These are phyloP conservation scores for Globisporangium radiosum DNA, from an alignment of 352 stramenopile species.

Conservation along the genomic window DNA sequence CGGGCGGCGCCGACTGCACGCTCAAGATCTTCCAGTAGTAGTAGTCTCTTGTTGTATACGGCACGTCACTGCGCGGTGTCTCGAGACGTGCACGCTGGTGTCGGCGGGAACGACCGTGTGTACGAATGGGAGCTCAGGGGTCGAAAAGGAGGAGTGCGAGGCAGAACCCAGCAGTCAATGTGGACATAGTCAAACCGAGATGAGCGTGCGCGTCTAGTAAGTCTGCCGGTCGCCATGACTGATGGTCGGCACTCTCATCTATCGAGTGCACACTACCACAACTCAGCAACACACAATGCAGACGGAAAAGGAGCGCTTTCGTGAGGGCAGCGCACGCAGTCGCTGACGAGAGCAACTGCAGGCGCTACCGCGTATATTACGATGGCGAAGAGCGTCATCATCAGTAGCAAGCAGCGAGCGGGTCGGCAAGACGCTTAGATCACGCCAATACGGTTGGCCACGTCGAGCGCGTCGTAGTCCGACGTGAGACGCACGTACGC, in stretches of 20 bases:
- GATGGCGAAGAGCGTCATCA: conserved; percentile 56
- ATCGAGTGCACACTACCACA: no score
- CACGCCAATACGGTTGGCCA: conserved; percentile 99
- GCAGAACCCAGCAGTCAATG: no score
- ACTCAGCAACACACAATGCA: no score
- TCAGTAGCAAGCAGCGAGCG: conserved; percentile 17
- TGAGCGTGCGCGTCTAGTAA: no score
- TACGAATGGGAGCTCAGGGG: no score
- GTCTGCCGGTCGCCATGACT: no score
- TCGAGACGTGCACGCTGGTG: background rate
- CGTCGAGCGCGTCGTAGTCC: conserved; percentile 99
- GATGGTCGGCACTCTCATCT: no score
- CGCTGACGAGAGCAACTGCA: conserved; percentile 8
- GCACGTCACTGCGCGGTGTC: no score
- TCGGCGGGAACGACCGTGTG: background rate
- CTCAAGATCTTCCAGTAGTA: conserved; percentile 86
- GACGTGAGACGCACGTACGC: conserved; percentile 98
- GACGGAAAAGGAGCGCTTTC: background rate
- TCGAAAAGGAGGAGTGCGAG: no score
- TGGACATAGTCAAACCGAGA: no score
- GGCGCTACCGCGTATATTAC: conserved; percentile 30
- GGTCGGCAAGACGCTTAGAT: conserved; percentile 89
- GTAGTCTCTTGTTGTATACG: no score
- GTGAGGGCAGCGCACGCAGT: conserved; percentile 8
- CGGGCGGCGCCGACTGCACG: conserved; percentile 69